These are phyloP conservation scores for Rubia tinctorum DNA, from an alignment of 305 asterid genomes.

Conservation along the genomic window DNA sequence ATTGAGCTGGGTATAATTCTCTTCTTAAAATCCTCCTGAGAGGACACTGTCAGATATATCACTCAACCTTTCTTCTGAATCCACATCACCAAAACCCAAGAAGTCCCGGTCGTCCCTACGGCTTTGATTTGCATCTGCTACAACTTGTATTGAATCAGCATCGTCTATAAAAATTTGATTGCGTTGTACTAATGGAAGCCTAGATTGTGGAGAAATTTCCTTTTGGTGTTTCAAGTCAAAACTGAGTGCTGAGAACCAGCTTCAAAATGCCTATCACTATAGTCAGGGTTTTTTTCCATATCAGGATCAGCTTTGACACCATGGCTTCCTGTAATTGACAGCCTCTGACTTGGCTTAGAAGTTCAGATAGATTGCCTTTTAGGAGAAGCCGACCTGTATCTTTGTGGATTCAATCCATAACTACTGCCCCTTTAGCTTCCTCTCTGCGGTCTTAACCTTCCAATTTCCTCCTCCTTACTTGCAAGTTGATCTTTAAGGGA, in stretches of 20 bases:
- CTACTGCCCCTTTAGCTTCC: slow-evolving; percentile 45
- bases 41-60: slow-evolving; percentile 95
- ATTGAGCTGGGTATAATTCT: no score
- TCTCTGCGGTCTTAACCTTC: slow-evolving; percentile 41
- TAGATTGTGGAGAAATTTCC: slow-evolving; percentile 47
- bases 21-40: slow-evolving; percentile 19
- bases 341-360: slow-evolving; percentile 32
- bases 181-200: slow-evolving; percentile 47
- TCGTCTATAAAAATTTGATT: slow-evolving; percentile 36
- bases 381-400: slow-evolving; percentile 38
- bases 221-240: slow-evolving; percentile 18
- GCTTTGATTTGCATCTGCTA: slow-evolving; percentile 35
- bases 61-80: slow-evolving; percentile 88
- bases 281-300: slow-evolving; percentile 32
- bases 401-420: slow-evolving; percentile 32
- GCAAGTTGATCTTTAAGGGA: slow-evolving; percentile 30
- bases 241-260: slow-evolving; percentile 15
- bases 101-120: slow-evolving; percentile 56
- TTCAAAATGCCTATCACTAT: slow-evolving; percentile 26
- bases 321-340: slow-evolving; percentile 35
- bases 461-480: slow-evolving; percentile 32
- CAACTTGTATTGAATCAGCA: slow-evolving; percentile 30
- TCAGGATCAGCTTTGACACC: slow-evolving; percentile 24
- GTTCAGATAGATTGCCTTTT: slow-evolving; percentile 41
- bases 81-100: slow-evolving; percentile 76